Percentiles rank a stretch among this genome's conserved stretches.
phyloP scores from a whole-genome alignment of 331 rosid genomes.

The Dryas integrifolia region DNA sequence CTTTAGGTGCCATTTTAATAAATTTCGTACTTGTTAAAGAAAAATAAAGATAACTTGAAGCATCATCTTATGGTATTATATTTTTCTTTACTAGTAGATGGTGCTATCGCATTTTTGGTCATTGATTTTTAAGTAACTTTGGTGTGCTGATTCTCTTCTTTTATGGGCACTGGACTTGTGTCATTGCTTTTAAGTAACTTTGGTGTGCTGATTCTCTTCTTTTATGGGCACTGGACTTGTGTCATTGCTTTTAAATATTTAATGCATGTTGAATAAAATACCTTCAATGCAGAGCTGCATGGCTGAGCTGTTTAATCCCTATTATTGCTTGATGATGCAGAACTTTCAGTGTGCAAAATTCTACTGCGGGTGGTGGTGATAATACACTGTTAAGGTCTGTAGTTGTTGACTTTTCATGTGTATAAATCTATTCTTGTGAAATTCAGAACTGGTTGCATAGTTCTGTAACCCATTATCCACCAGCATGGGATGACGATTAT shows the following conservation, averaged over 20 bases:
- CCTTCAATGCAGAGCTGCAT: neutral
- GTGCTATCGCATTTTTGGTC: neutral
- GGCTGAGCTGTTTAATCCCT: conserved; percentile 18
- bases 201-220: no score
- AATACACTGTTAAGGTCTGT: conserved; percentile 52
- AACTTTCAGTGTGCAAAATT: conserved; percentile 37
- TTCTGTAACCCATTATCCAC: conserved; percentile 4
- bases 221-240: no score
- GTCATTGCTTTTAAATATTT: no score
- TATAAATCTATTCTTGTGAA: neutral
- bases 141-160: no score
- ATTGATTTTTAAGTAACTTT: neutral
- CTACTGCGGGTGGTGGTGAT: conserved; percentile 37
- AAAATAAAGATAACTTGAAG: neutral
- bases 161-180: no score
- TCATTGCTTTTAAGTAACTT: no score
- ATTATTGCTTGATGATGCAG: conserved; percentile 37
- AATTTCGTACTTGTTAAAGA: neutral
- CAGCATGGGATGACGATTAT: neutral
- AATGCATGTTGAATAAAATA: no score
- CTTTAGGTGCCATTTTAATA: neutral
- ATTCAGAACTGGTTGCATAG: conserved; percentile 1
- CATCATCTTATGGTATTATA: neutral
- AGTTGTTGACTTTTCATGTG: conserved; percentile 14
- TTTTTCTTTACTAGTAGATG: neutral